Base-by-base conservation (phyloP, 345 rosid genomes). In the Acer saccharum region DNA sequence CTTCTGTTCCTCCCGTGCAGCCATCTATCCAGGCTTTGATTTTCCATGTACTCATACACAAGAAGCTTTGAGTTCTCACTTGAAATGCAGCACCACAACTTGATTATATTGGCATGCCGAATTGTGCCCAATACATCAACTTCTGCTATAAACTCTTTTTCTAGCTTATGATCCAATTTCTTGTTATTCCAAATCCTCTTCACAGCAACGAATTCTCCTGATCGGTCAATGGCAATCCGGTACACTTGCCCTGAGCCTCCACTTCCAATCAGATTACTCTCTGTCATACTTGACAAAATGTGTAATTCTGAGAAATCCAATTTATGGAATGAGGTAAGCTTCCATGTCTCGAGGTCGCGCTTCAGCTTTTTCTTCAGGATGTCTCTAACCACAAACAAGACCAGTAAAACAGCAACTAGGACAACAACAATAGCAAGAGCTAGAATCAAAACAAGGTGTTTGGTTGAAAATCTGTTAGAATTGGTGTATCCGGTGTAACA, bases 221-320 rank as follows among this genome's bases (percentile, higher is more conserved):
- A 65, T 11, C 70, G 16, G n/a, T 81, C 86, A 65, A 83, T 44
- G 3, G 77, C 41, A 21, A 90, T 82, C 68, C 88, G 86, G 84
- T 94, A 94, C 27, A 96, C 96, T 79, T 94, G 91, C 20, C 98
- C 99, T 1, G 97, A 91, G 20, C 98, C 98, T 2, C 99, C 99
- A 48, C 94, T 91, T 63, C 99, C 99, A 5, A 96, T 87, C 82
- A 92, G 83, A 66, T 90, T 92, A n/a, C 71, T 65, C 48, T 96
- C 99, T 71, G 86, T 87, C 85, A 96, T 77, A 71, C 81, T 91
- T 50, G 88, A 79, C 83, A 96, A 35, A 54, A 96, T 85, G 78
- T 81, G 85, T 6, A 82, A 89, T 75, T 88, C 91, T 1, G 88
- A 84, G 81, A 96, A 96, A 43, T 88, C 87, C 76, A 94, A 78